Evolutionary conservation across 2,329 filamentous ascomycete genomes (phyloP).

Genomic region (Coleophoma cylindrospora): DNA sequence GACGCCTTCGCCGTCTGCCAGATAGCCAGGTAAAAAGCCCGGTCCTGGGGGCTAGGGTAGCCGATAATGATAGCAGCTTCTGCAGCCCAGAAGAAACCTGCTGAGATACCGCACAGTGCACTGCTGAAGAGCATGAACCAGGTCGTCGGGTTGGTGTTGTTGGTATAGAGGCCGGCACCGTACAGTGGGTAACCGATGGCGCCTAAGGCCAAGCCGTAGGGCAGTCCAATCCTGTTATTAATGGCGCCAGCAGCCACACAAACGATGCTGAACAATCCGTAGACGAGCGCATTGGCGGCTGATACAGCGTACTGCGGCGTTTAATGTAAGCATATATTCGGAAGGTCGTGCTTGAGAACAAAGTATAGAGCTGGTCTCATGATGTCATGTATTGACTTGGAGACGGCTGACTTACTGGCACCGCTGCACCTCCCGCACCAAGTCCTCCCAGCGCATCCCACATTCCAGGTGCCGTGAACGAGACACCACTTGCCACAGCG

Average conservation of each 20-base stretch:
- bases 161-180: constrained; percentile 33
- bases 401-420: constrained; percentile 18
- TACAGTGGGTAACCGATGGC: constrained; percentile 36
- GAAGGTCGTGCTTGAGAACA: too few species aligned
- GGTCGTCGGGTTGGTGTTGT: constrained; percentile 30
- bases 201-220: constrained; percentile 35
- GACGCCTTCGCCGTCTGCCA: constrained; percentile 37
- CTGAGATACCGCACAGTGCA: constrained; percentile 31
- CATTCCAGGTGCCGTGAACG: constrained; percentile 35
- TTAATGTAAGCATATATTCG: too few species aligned
- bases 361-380: too few species aligned
- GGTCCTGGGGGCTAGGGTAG: constrained; percentile 27
- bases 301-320: constrained; percentile 29
- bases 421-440: constrained; percentile 35
- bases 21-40: constrained; percentile 17
- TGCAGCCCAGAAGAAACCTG: constrained; percentile 36
- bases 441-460: constrained; percentile 38
- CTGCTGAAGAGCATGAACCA: constrained; percentile 34
- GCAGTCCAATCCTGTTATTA: constrained; percentile 32
- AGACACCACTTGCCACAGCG: constrained; percentile 31
- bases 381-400: too few species aligned
- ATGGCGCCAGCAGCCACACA: constrained; percentile 34
- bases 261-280: constrained; percentile 37
- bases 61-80: constrained; percentile 35
- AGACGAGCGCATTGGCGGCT: constrained; percentile 39